A percentile compares a stretch with the other conserved stretches of the same genome.
These are phyloP conservation scores for Plasmodium vivax DNA, from an alignment of 169 alveolate genomes.

Conservation along the genomic window DNA sequence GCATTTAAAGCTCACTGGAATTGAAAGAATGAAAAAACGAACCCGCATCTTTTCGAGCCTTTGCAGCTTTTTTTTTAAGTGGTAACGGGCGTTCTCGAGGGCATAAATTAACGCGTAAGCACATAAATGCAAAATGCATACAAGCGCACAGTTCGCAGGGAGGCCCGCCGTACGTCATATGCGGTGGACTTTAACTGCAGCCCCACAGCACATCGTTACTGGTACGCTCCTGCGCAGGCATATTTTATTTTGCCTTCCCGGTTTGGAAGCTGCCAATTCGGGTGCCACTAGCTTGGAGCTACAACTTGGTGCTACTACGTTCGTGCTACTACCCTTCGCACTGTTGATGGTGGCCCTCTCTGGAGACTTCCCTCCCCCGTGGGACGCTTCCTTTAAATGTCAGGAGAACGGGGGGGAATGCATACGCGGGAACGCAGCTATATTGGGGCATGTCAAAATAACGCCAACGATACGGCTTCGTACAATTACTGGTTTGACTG, in stretches of 20 bases:
- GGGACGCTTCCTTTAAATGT: background rate
- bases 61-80: background rate
- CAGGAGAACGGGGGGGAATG: background rate
- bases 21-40: background rate
- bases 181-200: background rate
- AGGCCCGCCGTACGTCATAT: background rate
- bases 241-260: background rate
- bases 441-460: background rate
- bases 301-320: background rate
- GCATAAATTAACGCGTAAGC: background rate
- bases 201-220: background rate
- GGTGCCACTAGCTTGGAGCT: background rate
- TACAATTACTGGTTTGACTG: background rate
- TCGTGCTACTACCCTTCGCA: background rate
- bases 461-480: background rate
- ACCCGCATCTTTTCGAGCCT: background rate
- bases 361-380: background rate
- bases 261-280: background rate
- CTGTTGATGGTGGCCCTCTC: background rate
- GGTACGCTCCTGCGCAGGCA: background rate
- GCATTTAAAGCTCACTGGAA: background rate
- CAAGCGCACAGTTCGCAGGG: background rate
- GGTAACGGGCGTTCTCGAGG: background rate
- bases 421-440: background rate
- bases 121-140: background rate